Evolutionary conservation across 495 filamentous ascomycete genomes (phyloP), one percentile per base, ranked within the genome.

Genomic region (Podospora comata): DNA sequence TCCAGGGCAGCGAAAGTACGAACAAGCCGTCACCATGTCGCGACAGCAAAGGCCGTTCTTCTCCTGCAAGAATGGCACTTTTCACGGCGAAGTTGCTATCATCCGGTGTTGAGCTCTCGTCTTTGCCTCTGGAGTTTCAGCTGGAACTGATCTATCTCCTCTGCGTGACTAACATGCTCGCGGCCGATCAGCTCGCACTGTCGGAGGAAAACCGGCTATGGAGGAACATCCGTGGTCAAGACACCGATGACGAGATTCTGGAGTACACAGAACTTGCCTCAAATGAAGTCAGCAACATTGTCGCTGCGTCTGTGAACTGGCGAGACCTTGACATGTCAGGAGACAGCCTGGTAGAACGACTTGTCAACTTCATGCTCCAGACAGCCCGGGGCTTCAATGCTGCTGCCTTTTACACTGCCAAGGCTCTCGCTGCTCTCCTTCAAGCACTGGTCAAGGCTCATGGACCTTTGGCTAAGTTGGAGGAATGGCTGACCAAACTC

Each of bases 11-110:
- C 61, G 68, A 55, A 32, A 81, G 23, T 30, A 75, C 61, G 61
- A 73, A 54, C 62, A 65, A 62, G 55, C 76, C 65, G 32, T 72
- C 66, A 65, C 55, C 65, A 4, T 75, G 68, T 71, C 79, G 88
- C 55, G 93, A 97, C 78, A 78, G 80, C 2, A 82, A 83, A 62
- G 91, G 91, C 1, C 87, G 86, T 23, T 93, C 92, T 1, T 80
- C 85, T 64, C 87, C 91, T 19, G 85, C 94, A 34, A 83, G 95
- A 62, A 88, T 96, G 80, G 86, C 89, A 19, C 77, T 86, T 57
- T 96, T 91, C 76, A 84, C 85, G 0, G 79, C 83, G 16, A 83
- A 81, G 62, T 72, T 93, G 15, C 67, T 94, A 16, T 76, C 72
- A 0, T 71, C 74, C 11, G 73, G 72, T 0, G 68, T 80, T 9